Evolutionary conservation across 2,329 filamentous ascomycete genomes (phyloP).

Genomic region (Sarocladium strictum): DNA sequence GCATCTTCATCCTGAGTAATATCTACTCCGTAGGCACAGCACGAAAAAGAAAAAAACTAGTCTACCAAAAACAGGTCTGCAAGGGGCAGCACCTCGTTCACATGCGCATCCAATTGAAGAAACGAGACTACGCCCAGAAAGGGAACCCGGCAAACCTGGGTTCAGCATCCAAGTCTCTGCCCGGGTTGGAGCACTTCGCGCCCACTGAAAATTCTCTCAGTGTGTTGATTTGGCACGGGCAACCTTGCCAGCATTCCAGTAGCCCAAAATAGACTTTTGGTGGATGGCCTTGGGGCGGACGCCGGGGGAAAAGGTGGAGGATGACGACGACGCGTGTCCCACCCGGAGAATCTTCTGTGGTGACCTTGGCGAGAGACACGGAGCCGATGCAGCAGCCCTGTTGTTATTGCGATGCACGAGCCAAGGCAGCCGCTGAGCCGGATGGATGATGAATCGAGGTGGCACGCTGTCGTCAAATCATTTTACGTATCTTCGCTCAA

Average conservation of each 20-base stretch:
- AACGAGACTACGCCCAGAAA: too few species aligned
- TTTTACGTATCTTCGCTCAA: background rate
- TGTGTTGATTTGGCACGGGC: too few species aligned
- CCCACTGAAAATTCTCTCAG: background rate
- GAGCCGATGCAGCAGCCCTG: background rate
- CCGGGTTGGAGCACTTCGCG: background rate
- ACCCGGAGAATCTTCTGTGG: background rate
- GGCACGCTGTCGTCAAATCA: background rate
- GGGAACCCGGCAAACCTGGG: too few species aligned
- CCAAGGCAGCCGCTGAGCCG: too few species aligned
- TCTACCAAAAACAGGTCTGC: too few species aligned
- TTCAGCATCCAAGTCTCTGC: background rate
- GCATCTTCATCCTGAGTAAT: too few species aligned
- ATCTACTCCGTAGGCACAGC: too few species aligned
- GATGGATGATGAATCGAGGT: background rate
- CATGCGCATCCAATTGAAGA: too few species aligned
- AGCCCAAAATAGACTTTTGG: slow-evolving; percentile 1
- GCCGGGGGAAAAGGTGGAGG: background rate
- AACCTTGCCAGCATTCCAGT: background rate
- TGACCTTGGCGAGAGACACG: background rate
- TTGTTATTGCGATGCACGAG: background rate
- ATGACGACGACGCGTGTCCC: slow-evolving; percentile 6
- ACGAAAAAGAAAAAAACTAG: too few species aligned
- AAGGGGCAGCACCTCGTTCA: too few species aligned
- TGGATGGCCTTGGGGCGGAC: background rate